These are phyloP conservation scores for Actinidia arguta DNA, from an alignment of 179 eudicot species.

Conservation along the genomic window DNA sequence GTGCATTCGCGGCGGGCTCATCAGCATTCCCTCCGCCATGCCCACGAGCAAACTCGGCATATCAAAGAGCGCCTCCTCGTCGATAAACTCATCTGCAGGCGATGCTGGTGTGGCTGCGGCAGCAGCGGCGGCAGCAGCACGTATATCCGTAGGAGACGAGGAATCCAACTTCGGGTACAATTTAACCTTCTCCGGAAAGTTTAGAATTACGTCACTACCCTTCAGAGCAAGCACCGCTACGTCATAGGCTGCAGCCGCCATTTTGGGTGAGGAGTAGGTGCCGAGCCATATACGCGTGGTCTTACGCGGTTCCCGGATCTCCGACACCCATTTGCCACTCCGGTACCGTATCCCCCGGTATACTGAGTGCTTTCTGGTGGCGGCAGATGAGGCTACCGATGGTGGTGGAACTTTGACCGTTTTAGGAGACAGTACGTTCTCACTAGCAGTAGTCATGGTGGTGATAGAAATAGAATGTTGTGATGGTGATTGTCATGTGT, in stretches of 20 bases:
- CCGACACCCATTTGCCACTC: constrained; percentile 90
- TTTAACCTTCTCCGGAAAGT: constrained; percentile 55
- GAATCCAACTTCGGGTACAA: constrained; percentile 59
- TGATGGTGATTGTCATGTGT: no score
- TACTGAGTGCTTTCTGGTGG: constrained; percentile 48
- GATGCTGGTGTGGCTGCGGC: no score
- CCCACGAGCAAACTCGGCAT: constrained; percentile 61
- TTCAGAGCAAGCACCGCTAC: constrained; percentile 72
- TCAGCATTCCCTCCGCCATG: constrained; percentile 72
- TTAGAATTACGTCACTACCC: constrained; percentile 59
- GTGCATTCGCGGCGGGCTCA: constrained; percentile 55
- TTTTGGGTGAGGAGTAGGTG: constrained; percentile 65
- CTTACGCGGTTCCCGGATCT: constrained; percentile 82
- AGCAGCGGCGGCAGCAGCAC: constrained; percentile 59
- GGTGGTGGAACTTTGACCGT: no score
- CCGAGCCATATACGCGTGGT: constrained; percentile 87
- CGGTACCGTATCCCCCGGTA: constrained; percentile 75
- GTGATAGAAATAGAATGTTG: no score
- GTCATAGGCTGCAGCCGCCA: constrained; percentile 88
- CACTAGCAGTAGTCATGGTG: no score
- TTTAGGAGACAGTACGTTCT: no score
- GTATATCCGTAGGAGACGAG: constrained; percentile 46
- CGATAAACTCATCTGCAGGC: constrained; percentile 33
- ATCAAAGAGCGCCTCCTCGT: constrained; percentile 52
- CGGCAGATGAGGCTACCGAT: constrained; percentile 19